Conservation (phyloP, 805 yeast genomes). For the Maudiozyma bulderi region DNA sequence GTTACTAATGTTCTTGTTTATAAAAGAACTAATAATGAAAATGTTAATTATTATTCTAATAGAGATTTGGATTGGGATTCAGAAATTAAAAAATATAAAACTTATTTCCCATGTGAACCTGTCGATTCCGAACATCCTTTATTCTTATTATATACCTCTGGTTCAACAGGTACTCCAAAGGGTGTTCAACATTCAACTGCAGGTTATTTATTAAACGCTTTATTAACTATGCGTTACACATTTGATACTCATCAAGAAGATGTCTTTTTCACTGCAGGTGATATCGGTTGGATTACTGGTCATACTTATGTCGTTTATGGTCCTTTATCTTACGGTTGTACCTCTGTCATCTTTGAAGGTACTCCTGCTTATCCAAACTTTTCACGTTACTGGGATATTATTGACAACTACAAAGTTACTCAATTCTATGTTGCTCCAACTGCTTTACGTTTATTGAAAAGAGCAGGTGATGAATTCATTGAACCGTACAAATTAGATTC, state of each 20-base stretch:
- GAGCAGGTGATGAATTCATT: slow-evolving; percentile 60
- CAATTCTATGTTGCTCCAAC: slow-evolving; percentile 84
- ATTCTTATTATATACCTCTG: slow-evolving; percentile 74
- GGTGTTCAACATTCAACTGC: slow-evolving; percentile 79
- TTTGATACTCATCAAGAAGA: slow-evolving; percentile 72
- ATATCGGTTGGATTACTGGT: slow-evolving; percentile 88
- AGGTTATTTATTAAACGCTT: slow-evolving; percentile 68
- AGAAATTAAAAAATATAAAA: slow-evolving; percentile 54
- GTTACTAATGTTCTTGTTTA: slow-evolving; percentile 63
- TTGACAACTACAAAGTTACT: slow-evolving; percentile 59
- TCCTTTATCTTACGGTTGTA: slow-evolving; percentile 65
- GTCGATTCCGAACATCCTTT: slow-evolving; percentile 75
- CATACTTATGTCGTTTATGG: slow-evolving; percentile 80
- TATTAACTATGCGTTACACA: slow-evolving; percentile 61
- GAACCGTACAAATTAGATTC: slow-evolving; percentile 53
- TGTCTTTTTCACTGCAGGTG: slow-evolving; percentile 77
- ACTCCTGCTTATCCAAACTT: slow-evolving; percentile 80
- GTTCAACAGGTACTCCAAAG: slow-evolving; percentile 83
- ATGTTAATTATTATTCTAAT: slow-evolving; percentile 35
- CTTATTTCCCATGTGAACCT: slow-evolving; percentile 64
- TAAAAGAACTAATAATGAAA: slow-evolving; percentile 58
- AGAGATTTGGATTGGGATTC: slow-evolving; percentile 75
- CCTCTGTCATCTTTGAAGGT: slow-evolving; percentile 76
- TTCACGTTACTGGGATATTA: slow-evolving; percentile 73
- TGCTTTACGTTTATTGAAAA: slow-evolving; percentile 64